A percentile compares a stretch with the other conserved stretches of the same genome.
phyloP scores from a whole-genome alignment of 2,329 filamentous ascomycete genomes.

The Rhynchosporium agropyri region DNA sequence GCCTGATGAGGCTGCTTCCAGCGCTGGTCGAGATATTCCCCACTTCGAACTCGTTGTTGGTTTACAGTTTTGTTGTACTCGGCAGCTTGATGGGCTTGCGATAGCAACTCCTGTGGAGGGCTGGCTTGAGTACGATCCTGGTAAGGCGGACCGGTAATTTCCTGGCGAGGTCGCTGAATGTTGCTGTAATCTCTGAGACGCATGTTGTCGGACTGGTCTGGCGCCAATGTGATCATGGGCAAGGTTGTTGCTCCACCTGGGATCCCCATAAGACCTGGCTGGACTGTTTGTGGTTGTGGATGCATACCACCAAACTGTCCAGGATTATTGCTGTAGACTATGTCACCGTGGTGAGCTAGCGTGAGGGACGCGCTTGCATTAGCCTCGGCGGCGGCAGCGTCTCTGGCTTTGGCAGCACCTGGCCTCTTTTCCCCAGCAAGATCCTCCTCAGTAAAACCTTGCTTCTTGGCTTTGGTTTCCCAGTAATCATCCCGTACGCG shows the following conservation, averaged over 20 bases:
- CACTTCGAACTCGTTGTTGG: slow-evolving; percentile 76
- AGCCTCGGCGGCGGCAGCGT: slow-evolving; percentile 72
- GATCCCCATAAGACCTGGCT: slow-evolving; percentile 70
- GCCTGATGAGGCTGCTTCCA: slow-evolving; percentile 86
- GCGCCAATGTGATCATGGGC: slow-evolving; percentile 80
- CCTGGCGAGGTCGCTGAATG: slow-evolving; percentile 84
- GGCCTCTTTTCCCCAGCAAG: slow-evolving; percentile 94
- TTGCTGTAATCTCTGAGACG: slow-evolving; percentile 80
- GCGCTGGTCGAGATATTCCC: slow-evolving; percentile 76
- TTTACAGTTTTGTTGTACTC: slow-evolving; percentile 88
- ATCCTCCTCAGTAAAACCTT: slow-evolving; percentile 97
- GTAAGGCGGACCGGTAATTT: slow-evolving; percentile 84
- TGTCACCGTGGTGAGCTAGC: slow-evolving; percentile 75
- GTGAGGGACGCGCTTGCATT: slow-evolving; percentile 57
- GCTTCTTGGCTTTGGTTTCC: slow-evolving; percentile 95
- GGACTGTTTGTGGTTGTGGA: slow-evolving; percentile 69
- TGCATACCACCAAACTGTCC: slow-evolving; percentile 64
- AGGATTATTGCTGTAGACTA: slow-evolving; percentile 81
- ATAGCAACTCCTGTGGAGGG: slow-evolving; percentile 75
- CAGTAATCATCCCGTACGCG: slow-evolving; percentile 97
- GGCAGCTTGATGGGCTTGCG: slow-evolving; percentile 83
- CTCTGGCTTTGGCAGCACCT: slow-evolving; percentile 84
- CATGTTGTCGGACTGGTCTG: slow-evolving; percentile 72
- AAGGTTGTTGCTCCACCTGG: slow-evolving; percentile 71
- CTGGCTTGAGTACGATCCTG: slow-evolving; percentile 82